These are phyloP conservation scores for Kurtzmaniella cleridarum DNA, from an alignment of 805 yeast genomes.

Conservation along the genomic window DNA sequence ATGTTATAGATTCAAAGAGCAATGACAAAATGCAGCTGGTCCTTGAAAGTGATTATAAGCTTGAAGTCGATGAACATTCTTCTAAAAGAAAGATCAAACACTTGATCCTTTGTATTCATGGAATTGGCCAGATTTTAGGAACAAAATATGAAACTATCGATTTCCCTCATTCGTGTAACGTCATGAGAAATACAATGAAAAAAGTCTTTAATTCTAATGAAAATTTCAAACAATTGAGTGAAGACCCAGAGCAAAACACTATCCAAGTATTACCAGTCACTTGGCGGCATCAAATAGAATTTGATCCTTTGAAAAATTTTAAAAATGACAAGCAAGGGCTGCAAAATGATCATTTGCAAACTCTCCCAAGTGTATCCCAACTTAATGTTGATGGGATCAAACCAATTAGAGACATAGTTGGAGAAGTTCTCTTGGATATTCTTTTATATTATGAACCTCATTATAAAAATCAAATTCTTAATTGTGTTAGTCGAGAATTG, in stretches of 20 bases:
- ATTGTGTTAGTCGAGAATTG: conserved; percentile 56
- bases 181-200: conserved; percentile 55
- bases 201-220: conserved; percentile 39
- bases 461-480: conserved; percentile 57
- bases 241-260: conserved; percentile 39
- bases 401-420: conserved; percentile 71
- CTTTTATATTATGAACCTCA: conserved; percentile 71
- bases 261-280: conserved; percentile 85
- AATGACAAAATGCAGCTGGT: conserved; percentile 32
- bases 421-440: conserved; percentile 83
- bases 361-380: conserved; percentile 61
- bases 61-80: conserved; percentile 12
- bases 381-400: conserved; percentile 74
- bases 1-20: conserved; percentile 5
- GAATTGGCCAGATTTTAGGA: conserved; percentile 88
- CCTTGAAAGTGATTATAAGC: conserved; percentile 47
- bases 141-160: conserved; percentile 72
- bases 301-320: conserved; percentile 43
- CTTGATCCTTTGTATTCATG: conserved; percentile 85
- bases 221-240: conserved; percentile 31
- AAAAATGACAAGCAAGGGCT: conserved; percentile 14
- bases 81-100: conserved; percentile 45
- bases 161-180: conserved; percentile 79
- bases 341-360: conserved; percentile 31
- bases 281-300: conserved; percentile 80